Evolutionary conservation across 306 rosid genomes (phyloP).

Genomic region (Macrotyloma uniflorum): DNA sequence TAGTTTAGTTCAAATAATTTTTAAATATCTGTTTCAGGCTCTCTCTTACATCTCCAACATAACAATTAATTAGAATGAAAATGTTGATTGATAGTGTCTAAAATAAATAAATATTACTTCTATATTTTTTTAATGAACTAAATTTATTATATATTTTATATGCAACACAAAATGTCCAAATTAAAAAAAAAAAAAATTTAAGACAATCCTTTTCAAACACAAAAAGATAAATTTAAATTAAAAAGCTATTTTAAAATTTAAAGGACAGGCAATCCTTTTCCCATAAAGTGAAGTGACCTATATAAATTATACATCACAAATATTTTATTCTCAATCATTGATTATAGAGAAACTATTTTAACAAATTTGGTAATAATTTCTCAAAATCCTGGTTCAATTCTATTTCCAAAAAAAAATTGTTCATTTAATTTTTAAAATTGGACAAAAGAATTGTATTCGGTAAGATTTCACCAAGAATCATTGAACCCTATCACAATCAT

Average conservation of each 20-base stretch:
- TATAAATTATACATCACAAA: not conserved
- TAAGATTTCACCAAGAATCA: constrained; percentile 3
- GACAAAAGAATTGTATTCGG: not conserved
- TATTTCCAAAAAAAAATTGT: not conserved
- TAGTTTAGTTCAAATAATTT: too few species aligned
- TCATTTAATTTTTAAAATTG: not conserved
- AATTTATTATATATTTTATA: too few species aligned
- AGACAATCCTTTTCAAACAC: too few species aligned
- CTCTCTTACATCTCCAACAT: too few species aligned
- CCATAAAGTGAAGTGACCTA: not conserved
- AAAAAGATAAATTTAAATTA: not conserved
- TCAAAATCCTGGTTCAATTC: too few species aligned
- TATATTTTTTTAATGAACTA: too few species aligned
- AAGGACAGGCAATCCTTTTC: not conserved
- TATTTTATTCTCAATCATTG: not conserved
- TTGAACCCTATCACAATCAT: constrained; percentile 22
- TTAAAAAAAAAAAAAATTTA: too few species aligned
- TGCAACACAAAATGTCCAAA: not conserved
- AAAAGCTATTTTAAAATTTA: not conserved
- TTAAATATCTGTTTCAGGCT: too few species aligned
- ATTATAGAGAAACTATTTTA: not conserved
- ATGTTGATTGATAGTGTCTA: too few species aligned
- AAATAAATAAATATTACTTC: too few species aligned
- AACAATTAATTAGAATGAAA: too few species aligned
- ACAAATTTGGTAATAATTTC: not conserved